Evolutionary conservation across 83 land plant genomes (phyloP), one percentile per base, ranked within the genome.

Genomic region (Picea engelmannii): DNA sequence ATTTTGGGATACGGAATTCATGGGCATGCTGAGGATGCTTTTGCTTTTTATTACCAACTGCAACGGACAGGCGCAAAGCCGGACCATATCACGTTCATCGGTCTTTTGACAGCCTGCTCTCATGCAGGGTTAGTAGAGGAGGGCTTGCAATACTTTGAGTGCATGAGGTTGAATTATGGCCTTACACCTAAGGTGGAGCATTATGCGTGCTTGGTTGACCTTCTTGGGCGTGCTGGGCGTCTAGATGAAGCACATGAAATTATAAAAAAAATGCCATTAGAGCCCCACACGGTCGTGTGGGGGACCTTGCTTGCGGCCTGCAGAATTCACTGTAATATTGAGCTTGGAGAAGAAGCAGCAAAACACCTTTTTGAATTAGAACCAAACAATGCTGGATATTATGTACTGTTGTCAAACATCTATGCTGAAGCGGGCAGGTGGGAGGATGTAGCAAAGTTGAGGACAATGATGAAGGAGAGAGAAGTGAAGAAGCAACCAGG

Each of bases 41-140:
- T 86, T 17, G 52, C 13, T 18, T 0, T 79, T 58, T 83, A 86
- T 40, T 35, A 0, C 13, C 67, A 78, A 40, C 90, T 92, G 92
- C 86, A 80, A 25, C 42, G 68, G 64, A 18, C 12, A 21, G 84
- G 89, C 6, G 76, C 88, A 4, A 90, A 82, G 44, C 84, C 90
- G 0, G 86, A 77, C 83, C 87, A 8, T 49, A 86, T 80, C 65
- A 90, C 94, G 4, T 86, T 71, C 11, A 27, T 63, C 11, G 25
- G 23, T 71, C 86, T 82, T 21, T 73, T 75, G 4, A 75, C 77
- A 66, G 75, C 71, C 25, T 8, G 59, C 42, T 27, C 40, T 38
- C 42, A 67, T 67, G 71, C 71, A 27, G 71, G 71, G 40, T 31
- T 67, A 67, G 20, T 67, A 31, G 71, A 67, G 1, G 35, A 31